Evolutionary conservation across 495 filamentous ascomycete species (phyloP).

Genomic region (Cenococcum geophilum): DNA sequence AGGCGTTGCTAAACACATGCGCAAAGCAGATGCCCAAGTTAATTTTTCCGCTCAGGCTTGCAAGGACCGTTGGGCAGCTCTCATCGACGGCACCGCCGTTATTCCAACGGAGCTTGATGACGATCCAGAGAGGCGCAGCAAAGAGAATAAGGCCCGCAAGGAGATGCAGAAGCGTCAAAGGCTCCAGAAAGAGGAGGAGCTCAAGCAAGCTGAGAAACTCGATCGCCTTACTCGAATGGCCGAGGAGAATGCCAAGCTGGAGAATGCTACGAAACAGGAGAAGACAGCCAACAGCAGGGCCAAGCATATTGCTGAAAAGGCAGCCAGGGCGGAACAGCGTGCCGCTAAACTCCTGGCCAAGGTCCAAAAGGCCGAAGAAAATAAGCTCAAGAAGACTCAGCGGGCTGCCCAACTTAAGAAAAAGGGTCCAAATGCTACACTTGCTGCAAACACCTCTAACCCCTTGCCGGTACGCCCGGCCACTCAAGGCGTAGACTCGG

Average conservation of each 20-base stretch:
- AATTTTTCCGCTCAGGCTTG: constrained; percentile 33
- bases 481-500: constrained; percentile 2
- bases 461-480: not conserved
- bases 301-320: not conserved
- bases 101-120: constrained; percentile 33
- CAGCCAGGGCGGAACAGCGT: not conserved
- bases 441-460: not conserved
- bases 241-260: not conserved
- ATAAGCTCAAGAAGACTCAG: not conserved
- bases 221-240: constrained; percentile 5
- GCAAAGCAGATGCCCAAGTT: constrained; percentile 16
- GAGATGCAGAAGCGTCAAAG: not conserved
- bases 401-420: not conserved
- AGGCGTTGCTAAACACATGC: constrained; percentile 27
- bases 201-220: constrained; percentile 1
- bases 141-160: constrained; percentile 22
- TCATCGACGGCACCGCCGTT: constrained; percentile 32
- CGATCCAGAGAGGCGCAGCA: constrained; percentile 27
- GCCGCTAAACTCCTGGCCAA: not conserved
- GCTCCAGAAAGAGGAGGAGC: constrained; percentile 10
- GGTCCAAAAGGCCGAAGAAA: not conserved
- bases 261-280: not conserved
- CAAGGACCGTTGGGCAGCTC: constrained; percentile 30
- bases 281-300: not conserved
- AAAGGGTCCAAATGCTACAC: constrained; percentile 4